Conservation (phyloP, 2,329 filamentous ascomycete species). For the Cercospora janseana region DNA sequence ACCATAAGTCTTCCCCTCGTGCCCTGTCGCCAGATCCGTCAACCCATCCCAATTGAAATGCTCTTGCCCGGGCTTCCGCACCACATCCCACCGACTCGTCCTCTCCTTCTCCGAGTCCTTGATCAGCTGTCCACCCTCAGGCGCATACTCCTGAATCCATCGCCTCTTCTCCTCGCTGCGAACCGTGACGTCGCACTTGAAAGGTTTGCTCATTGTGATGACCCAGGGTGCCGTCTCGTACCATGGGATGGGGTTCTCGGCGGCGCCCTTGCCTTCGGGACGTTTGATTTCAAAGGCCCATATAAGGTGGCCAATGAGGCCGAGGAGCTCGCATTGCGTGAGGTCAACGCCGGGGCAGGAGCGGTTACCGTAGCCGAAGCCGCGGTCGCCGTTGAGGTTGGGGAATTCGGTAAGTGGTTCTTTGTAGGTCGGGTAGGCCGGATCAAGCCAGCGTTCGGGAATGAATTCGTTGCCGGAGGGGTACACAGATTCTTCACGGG, state of each 20-base stretch:
- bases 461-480: slow-evolving; percentile 36
- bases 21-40: slow-evolving; percentile 25
- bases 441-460: slow-evolving; percentile 38
- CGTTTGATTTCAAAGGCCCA: slow-evolving; percentile 37
- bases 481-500: slow-evolving; percentile 34
- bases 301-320: slow-evolving; percentile 34
- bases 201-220: slow-evolving; percentile 38
- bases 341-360: slow-evolving; percentile 38
- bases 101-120: slow-evolving; percentile 26
- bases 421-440: slow-evolving; percentile 38
- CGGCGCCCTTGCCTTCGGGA: slow-evolving; percentile 27
- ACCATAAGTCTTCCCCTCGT: slow-evolving; percentile 16
- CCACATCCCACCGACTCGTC: slow-evolving; percentile 27
- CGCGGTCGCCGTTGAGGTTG: slow-evolving; percentile 35
- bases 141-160: slow-evolving; percentile 32
- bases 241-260: slow-evolving; percentile 33
- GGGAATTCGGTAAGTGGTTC: slow-evolving; percentile 39
- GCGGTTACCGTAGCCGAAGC: slow-evolving; percentile 39
- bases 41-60: slow-evolving; percentile 29
- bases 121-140: slow-evolving; percentile 30
- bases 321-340: slow-evolving; percentile 34
- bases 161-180: slow-evolving; percentile 34
- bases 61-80: slow-evolving; percentile 23
- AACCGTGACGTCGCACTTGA: slow-evolving; percentile 33
- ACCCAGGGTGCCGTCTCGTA: slow-evolving; percentile 38